Base-by-base conservation (phyloP, 495 filamentous ascomycete genomes). In the Sporormia fimetaria region DNA sequence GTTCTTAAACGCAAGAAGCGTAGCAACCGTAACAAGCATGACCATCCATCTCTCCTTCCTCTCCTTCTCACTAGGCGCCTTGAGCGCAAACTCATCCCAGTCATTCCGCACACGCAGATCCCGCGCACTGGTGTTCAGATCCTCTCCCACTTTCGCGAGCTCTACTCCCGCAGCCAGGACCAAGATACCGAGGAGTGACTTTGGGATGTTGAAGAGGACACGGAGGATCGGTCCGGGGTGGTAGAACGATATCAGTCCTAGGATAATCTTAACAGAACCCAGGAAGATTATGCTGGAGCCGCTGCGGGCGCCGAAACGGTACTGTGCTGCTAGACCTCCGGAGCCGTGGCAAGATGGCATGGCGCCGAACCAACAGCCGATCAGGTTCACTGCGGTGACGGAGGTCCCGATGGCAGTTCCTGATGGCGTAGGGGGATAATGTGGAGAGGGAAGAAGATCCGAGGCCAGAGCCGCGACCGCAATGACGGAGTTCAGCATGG, bases 291-390 rank as follows among this genome's bases (percentile, higher is more conserved):
- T 70, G 49, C 79, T 82, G 0, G 83, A 72, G 1, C 88, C 88
- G 22, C 83, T 90, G 9, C 87, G 76, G 4, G 87, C 87, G 2
- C 88, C 88, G 48, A 94, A 96, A 2, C 83, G 75, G 52, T 83
- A 81, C 56, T 94, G 87, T 1, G 78, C 88, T 2, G 88, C 88
- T 0, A 95, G 65, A 0, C 88, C 88, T 2, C 88, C 88, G 9
- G 84, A 84, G 14, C 88, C 88, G 55, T 95, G 88, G 52, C 88
- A 96, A 2, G 93, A 81, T 4, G 88, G 88, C 88, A 96, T 96
- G 0, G 78, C 82, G 21, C 86, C 87, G 57, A 94, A 90, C 80
- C 82, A 88, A 60, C 80, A 86, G 5, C 82, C 80, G 4, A 81
- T 47, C 4, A 95, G 62, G 56, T 95, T 95, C 78, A 93, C 90